phyloP scores from a whole-genome alignment of 2,329 filamentous ascomycete species.

The Penicillium decumbens region DNA sequence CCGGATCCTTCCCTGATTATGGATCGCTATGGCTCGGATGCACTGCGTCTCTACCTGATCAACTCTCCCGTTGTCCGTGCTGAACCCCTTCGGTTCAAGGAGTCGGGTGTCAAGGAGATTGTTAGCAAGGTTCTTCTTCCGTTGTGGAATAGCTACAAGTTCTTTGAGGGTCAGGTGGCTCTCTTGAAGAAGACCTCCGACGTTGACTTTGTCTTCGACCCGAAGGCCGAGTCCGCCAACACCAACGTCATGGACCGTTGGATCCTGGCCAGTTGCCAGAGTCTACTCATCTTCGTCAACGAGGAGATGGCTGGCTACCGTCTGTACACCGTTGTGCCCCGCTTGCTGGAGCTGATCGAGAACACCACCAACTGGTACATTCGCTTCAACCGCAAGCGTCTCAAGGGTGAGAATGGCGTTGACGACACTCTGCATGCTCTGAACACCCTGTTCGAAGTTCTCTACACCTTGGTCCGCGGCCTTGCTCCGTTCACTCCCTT shows the following conservation, averaged over 20 bases:
- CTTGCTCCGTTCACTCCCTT: conserved; percentile 95
- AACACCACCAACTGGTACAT: conserved; percentile 99
- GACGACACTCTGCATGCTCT: conserved; percentile 85
- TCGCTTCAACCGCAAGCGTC: conserved; percentile 81
- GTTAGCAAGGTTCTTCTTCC: conserved; percentile 86
- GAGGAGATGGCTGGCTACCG: conserved; percentile 80
- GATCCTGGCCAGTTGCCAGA: conserved; percentile 91
- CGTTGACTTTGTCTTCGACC: conserved; percentile 73
- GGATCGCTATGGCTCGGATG: conserved; percentile 83
- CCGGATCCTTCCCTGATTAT: conserved; percentile 81
- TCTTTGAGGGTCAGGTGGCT: conserved; percentile 83
- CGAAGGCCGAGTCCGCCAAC: conserved; percentile 67
- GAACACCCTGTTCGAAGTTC: conserved; percentile 88
- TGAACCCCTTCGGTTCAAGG: conserved; percentile 86
- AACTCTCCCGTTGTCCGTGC: conserved; percentile 93
- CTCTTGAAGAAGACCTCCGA: conserved; percentile 80
- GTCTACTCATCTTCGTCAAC: conserved; percentile 84
- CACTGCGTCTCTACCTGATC: conserved; percentile 89
- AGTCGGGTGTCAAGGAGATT: conserved; percentile 87
- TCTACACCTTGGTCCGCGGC: conserved; percentile 81
- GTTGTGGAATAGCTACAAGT: conserved; percentile 95
- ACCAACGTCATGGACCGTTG: conserved; percentile 93
- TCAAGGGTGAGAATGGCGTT: conserved; percentile 83
- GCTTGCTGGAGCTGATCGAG: conserved; percentile 77
- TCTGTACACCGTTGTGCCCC: conserved; percentile 85